Evolutionary conservation across 2,329 filamentous ascomycete species (phyloP).

Genomic region (Botryotinia globosa): DNA sequence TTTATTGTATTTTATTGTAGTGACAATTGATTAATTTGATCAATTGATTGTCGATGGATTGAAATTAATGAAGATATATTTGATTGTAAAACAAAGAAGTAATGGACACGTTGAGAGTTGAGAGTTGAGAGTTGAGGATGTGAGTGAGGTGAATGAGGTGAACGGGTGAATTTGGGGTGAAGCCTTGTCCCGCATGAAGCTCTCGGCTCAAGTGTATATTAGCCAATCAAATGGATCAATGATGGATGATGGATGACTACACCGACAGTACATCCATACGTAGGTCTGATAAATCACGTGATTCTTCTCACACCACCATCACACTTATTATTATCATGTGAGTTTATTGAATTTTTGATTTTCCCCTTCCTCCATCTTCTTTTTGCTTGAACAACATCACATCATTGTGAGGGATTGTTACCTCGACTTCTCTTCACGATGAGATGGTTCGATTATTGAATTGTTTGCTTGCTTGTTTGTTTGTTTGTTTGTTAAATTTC

Average conservation of each 20-base stretch:
- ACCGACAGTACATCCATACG: background rate
- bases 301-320: background rate
- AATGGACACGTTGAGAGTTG: constrained; percentile 13
- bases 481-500: background rate
- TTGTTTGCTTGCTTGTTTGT: background rate
- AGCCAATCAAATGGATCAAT: background rate
- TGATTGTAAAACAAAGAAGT: background rate
- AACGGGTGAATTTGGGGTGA: background rate
- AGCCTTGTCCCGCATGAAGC: background rate
- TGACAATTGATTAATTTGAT: constrained; percentile 21
- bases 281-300: background rate
- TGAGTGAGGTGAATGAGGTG: no score
- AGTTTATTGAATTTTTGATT: background rate
- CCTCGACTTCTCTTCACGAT: background rate
- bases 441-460: background rate
- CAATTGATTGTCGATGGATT: background rate
- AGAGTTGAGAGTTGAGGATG: constrained; percentile 1
- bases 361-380: background rate
- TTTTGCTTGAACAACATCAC: background rate
- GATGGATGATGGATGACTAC: background rate
- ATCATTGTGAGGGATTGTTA: background rate
- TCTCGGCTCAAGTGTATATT: background rate
- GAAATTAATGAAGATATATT: background rate
- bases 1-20: background rate
- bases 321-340: background rate